Base-by-base conservation (phyloP, 2,329 filamentous ascomycete species). In the Fusarium irregulare region DNA sequence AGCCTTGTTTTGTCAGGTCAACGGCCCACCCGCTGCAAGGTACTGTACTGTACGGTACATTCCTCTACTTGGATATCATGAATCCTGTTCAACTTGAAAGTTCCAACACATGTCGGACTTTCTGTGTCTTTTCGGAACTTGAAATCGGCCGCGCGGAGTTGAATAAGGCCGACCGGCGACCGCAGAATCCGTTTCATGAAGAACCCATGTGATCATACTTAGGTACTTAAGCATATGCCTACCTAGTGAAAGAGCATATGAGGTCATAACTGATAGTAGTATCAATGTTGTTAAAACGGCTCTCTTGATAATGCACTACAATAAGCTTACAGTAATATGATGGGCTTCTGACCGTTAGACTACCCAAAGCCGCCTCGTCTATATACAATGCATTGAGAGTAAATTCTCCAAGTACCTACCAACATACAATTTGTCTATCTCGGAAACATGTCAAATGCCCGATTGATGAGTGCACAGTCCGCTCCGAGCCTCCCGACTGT, bases 401-500 rank as follows among this genome's bases (percentile, higher is more conserved):
- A 37, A 37, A 11, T 37, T 37, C 34, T n/a, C 7, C 18, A 11
- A 37, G 34, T 37, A 4, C 18, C 34, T 37, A n/a, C 18, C 10
- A 12, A 37, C 34, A 37, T 37, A 37, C 34, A 37, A n/a, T 37
- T n/a, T 37, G 34, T 37, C 18, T 12, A n/a, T 37, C 18, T n/a
- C 34, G 34, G 18, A n/a, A 37, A 37, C 18, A 37, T 37, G 34
- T 37, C 34, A 37, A 37, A 23, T 34, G 30, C 9, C 20, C 34
- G 28, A 25, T 37, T 50, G 47, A 50, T 9, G 48, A 41, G 49
- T 12, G n/a, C 21, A n/a, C 27, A 23, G 23, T 27, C 30, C 32
- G 13, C 18, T 51, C 49, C 49, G 49, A 51, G 28, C 42, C 28
- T 71, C 46, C 67, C 67, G 66, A 56, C 50, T 25, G 28, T 55